Percentiles rank a stretch among this genome's conserved stretches.
phyloP scores from a whole-genome alignment of 352 stramenopile genomes.

The Phytophthora melonis region DNA sequence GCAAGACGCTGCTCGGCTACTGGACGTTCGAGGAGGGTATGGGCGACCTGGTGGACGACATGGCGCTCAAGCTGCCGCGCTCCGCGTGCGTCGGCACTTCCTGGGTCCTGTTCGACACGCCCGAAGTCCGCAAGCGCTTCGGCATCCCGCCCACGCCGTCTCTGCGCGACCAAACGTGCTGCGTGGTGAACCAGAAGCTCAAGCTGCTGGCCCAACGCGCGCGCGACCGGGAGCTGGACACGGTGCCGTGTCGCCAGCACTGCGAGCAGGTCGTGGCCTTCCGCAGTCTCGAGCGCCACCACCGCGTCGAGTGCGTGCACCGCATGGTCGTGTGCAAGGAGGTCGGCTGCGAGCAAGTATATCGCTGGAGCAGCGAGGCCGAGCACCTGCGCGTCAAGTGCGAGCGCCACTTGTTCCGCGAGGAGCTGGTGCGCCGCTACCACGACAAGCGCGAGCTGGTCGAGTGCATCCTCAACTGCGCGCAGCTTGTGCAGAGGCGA shows the following conservation, averaged over 20 bases:
- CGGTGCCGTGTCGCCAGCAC: constrained; percentile 50
- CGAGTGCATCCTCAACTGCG: constrained; percentile 60
- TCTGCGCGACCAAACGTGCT: constrained; percentile 69
- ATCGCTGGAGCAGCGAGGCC: constrained; percentile 41
- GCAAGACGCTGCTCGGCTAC: constrained; percentile 56
- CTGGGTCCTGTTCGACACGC: constrained; percentile 66
- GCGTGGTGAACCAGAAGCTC: constrained; percentile 72
- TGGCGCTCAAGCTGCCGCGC: constrained; percentile 60
- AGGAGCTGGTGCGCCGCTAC: constrained; percentile 48
- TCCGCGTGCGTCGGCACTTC: constrained; percentile 51
- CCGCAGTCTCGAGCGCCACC: constrained; percentile 59
- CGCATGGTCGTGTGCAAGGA: constrained; percentile 69
- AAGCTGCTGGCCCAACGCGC: constrained; percentile 71
- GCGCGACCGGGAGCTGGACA: constrained; percentile 51
- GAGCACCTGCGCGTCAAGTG: constrained; percentile 49
- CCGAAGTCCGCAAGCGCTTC: constrained; percentile 54
- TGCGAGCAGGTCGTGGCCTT: constrained; percentile 52
- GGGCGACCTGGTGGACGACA: constrained; percentile 79
- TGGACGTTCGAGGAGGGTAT: constrained; percentile 84
- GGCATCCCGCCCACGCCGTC: constrained; percentile 69
- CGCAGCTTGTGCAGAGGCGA: constrained; percentile 42
- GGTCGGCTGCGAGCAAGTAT: constrained; percentile 48
- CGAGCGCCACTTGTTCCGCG: constrained; percentile 49
- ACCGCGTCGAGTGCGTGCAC: constrained; percentile 53
- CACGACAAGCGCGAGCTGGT: constrained; percentile 51